Base-by-base conservation (phyloP, 768 basidiomycete species). In the Mycena metata region DNA sequence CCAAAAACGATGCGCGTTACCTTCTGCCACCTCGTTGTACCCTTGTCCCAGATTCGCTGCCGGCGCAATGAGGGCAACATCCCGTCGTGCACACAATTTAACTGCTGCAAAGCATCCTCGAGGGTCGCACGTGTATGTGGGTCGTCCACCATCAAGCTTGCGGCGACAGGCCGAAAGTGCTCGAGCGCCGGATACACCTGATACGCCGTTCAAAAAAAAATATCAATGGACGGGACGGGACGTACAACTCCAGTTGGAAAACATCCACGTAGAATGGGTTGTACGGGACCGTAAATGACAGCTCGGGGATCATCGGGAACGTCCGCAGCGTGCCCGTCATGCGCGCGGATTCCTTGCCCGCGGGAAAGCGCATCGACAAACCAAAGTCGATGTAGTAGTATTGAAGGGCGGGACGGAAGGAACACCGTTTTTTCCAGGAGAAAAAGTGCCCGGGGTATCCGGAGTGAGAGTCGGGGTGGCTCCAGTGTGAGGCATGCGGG, bases 341-440 rank as follows among this genome's bases (percentile, higher is more conserved):
- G 35, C 15, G 39, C 17, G 60, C 49, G 23, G 46, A 36, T n/a
- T 61, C n/a, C n/a, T n/a, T n/a, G n/a, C n/a, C n/a, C 60, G 23
- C 60, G 15, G 46, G 60, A 51, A 61, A 61, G 41, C 41, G 24
- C 35, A n/a, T 51, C 16, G 76, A 73, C 15, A 73, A 55, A 17
- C 75, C 76, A 51, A 77, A 79, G 42, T 79, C 77, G 30, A 77
- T 77, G 52, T 76, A 73, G 46, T 73, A 78, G 43, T 79, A 79
- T 35, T 70, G 43, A 47, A 59, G 60, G 19, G 77, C 62, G 23
- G 77, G 75, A 2, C 67, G 50, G 13, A 76, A 70, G 3, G 73
- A 67, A 46, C 77, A 71, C 3, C 75, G 72, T n/a, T 70, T 69
- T 12, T 41, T 43, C 50, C 42, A 65, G 42, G 52, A 57, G 55